phyloP scores from a whole-genome alignment of 2,329 filamentous ascomycete genomes.

The Sclerotinia glacialis region DNA sequence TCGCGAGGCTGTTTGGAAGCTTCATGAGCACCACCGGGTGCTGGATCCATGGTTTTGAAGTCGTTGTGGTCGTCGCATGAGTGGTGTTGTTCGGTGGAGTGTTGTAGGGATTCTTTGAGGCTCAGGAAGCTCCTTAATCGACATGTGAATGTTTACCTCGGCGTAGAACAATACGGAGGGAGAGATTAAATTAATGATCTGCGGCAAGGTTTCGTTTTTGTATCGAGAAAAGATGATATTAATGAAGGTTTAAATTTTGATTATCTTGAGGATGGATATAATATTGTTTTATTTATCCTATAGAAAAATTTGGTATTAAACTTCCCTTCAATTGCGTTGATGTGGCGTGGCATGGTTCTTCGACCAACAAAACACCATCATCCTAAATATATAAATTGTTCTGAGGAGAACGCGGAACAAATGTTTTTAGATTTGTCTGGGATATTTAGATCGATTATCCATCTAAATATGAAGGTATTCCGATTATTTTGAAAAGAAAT shows the following conservation, averaged over 20 bases:
- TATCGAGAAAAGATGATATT: not conserved
- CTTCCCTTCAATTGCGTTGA: not conserved
- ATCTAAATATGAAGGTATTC: not conserved
- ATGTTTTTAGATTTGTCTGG: not conserved
- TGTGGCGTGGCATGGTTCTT: not conserved
- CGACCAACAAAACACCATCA: not conserved
- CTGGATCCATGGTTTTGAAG: constrained; percentile 27
- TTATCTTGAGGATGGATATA: not conserved
- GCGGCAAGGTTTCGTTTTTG: not conserved
- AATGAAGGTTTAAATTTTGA: not conserved
- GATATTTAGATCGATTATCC: not conserved
- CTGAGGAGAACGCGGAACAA: not conserved
- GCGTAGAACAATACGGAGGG: constrained; percentile 2
- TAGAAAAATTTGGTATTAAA: too few relatives aligned
- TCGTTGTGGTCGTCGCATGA: constrained; percentile 14
- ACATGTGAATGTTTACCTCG: constrained; percentile 22
- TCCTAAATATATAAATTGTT: not conserved
- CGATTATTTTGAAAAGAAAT: not conserved
- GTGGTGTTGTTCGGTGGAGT: not conserved
- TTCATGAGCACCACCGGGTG: constrained; percentile 25
- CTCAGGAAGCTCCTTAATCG: not conserved
- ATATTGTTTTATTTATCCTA: not conserved
- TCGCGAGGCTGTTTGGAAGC: constrained; percentile 26
- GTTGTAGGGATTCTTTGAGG: not conserved
- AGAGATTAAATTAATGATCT: constrained; percentile 18